phyloP scores from a whole-genome alignment of 352 stramenopile genomes.

The Phytophthora megakarya region DNA sequence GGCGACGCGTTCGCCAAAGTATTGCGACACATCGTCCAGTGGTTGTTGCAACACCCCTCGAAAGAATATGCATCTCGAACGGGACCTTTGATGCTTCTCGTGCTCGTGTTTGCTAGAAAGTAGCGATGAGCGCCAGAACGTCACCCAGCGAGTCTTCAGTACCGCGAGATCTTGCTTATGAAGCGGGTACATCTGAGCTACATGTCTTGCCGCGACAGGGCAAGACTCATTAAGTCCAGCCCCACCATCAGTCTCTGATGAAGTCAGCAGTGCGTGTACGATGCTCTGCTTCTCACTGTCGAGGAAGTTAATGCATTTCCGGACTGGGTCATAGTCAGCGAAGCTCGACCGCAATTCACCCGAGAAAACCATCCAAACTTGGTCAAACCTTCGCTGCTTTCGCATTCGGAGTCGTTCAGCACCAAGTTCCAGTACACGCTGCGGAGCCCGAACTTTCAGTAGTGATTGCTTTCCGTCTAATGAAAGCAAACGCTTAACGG shows the following conservation, averaged over 20 bases:
- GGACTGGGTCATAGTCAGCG: slow-evolving; percentile 55
- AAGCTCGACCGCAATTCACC: slow-evolving; percentile 73
- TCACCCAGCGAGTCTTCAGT: slow-evolving; percentile 78
- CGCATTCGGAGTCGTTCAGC: slow-evolving; percentile 69
- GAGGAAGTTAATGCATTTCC: slow-evolving; percentile 58
- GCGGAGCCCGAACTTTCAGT: slow-evolving; percentile 77
- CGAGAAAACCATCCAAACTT: slow-evolving; percentile 84
- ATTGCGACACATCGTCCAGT: slow-evolving; percentile 86
- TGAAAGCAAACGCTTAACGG: slow-evolving; percentile 75
- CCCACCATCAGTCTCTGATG: slow-evolving; percentile 43
- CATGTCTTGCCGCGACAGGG: slow-evolving; percentile 60
- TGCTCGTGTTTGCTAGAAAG: slow-evolving; percentile 21
- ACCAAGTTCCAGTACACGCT: slow-evolving; percentile 65
- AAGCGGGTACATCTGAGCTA: slow-evolving; percentile 88
- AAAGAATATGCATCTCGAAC: slow-evolving; percentile 25
- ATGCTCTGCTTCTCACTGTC: slow-evolving; percentile 87
- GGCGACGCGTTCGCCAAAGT: slow-evolving; percentile 90
- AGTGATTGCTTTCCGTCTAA: slow-evolving; percentile 78
- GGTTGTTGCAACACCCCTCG: slow-evolving; percentile 67
- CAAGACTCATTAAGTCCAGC: slow-evolving; percentile 79
- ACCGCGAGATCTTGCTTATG: slow-evolving; percentile 81
- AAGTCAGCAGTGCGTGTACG: slow-evolving; percentile 68
- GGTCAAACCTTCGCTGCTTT: slow-evolving; percentile 69
- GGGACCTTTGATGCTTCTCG: background rate
- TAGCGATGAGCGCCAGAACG: slow-evolving; percentile 63